These are phyloP conservation scores for Tolypocladium ophioglossoides DNA, from an alignment of 2,329 filamentous ascomycete species.

Conservation along the genomic window DNA sequence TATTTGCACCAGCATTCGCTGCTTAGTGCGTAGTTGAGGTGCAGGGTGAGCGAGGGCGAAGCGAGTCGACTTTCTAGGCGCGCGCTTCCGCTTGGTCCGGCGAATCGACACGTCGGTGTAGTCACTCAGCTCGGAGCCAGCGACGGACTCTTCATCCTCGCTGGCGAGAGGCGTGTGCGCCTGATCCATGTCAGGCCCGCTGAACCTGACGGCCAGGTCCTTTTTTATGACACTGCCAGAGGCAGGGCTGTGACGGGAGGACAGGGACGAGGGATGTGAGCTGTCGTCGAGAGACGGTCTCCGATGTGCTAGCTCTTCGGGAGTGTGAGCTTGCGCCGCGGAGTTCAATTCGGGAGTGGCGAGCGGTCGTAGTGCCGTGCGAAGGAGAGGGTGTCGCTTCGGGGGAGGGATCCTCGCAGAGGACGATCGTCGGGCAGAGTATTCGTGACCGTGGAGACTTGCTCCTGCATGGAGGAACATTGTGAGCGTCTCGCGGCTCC, in stretches of 20 bases:
- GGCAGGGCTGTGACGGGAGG: slow-evolving; percentile 17
- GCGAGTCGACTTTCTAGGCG: slow-evolving; percentile 45
- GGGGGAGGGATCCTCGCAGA: slow-evolving; percentile 17
- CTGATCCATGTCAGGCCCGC: slow-evolving; percentile 21
- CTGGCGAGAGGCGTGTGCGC: slow-evolving; percentile 21
- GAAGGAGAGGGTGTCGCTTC: slow-evolving; percentile 28
- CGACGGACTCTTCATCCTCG: slow-evolving; percentile 36
- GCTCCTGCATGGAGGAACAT: slow-evolving; percentile 53
- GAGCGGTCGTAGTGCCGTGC: slow-evolving; percentile 28
- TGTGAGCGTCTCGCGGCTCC: neutral
- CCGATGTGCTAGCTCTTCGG: neutral
- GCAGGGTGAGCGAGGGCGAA: slow-evolving; percentile 61
- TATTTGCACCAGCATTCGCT: slow-evolving; percentile 55
- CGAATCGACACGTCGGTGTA: slow-evolving; percentile 27
- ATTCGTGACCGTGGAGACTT: slow-evolving; percentile 50
- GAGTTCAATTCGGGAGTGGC: slow-evolving; percentile 16
- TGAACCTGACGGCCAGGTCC: slow-evolving; percentile 37
- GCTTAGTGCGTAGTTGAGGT: slow-evolving; percentile 45
- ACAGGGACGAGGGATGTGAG: neutral
- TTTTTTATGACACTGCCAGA: slow-evolving; percentile 28
- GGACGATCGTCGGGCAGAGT: slow-evolving; percentile 29
- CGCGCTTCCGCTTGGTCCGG: slow-evolving; percentile 31
- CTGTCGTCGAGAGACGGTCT: slow-evolving; percentile 1
- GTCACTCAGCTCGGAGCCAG: slow-evolving; percentile 35
- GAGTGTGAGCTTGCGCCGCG: neutral